phyloP scores from a whole-genome alignment of 495 filamentous ascomycete genomes.

The Tuber umbilicatum region DNA sequence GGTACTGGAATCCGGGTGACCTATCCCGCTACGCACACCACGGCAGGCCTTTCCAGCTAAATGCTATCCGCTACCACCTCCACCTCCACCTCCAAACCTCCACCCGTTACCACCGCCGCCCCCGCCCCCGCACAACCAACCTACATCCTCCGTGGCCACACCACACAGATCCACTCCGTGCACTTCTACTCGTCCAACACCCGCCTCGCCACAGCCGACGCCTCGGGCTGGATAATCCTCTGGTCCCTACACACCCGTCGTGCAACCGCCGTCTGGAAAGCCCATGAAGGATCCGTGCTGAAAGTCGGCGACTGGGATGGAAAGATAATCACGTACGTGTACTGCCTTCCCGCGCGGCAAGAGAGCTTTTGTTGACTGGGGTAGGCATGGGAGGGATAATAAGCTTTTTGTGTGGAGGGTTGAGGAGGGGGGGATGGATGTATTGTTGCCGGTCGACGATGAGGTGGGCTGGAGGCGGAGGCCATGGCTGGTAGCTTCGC shows the following conservation, averaged over 20 bases:
- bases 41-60: not conserved
- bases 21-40: too few relatives aligned
- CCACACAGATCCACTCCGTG: slow-evolving; percentile 69
- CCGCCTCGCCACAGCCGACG: slow-evolving; percentile 78
- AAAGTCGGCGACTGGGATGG: slow-evolving; percentile 63
- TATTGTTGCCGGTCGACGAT: slow-evolving; percentile 61
- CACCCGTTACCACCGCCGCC: not conserved
- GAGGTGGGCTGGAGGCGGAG: slow-evolving; percentile 44
- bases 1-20: too few relatives aligned
- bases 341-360: slow-evolving; percentile 18
- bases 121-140: slow-evolving; percentile 62
- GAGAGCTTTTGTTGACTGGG: not conserved
- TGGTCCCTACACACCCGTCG: slow-evolving; percentile 82
- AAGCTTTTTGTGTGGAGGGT: slow-evolving; percentile 80
- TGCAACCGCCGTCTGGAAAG: slow-evolving; percentile 77
- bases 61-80: not conserved
- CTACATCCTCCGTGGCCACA: slow-evolving; percentile 84
- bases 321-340: slow-evolving; percentile 66
- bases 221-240: slow-evolving; percentile 78
- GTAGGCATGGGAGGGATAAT: slow-evolving; percentile 83
- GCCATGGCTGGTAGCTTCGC: slow-evolving; percentile 77
- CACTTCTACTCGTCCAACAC: slow-evolving; percentile 65
- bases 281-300: slow-evolving; percentile 72
- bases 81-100: not conserved
- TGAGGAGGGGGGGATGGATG: slow-evolving; percentile 62